Evolutionary conservation across 768 basidiomycete species (phyloP).

Genomic region (Mycena crocata): DNA sequence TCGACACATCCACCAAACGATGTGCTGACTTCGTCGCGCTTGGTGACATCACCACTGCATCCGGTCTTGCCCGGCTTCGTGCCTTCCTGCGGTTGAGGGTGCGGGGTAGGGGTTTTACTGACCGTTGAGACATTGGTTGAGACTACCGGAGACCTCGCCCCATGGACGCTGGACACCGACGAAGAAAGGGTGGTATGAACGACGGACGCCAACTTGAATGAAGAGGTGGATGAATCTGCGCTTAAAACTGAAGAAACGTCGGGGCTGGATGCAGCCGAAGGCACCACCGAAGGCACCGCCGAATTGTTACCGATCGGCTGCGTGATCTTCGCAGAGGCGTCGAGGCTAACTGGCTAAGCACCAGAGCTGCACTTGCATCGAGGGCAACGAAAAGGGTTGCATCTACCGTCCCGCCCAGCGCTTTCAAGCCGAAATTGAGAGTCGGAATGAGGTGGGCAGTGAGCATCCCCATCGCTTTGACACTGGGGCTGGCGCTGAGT

Average conservation of each 20-base stretch:
- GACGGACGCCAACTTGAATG: not conserved
- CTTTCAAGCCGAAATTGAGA: conserved; percentile 39
- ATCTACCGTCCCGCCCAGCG: conserved; percentile 24
- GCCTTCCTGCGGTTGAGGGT: not conserved
- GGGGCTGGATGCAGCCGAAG: not conserved
- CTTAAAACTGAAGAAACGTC: not conserved
- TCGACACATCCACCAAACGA: not conserved
- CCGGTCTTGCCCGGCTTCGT: not conserved
- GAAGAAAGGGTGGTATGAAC: not conserved
- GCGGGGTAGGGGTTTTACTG: too few species aligned
- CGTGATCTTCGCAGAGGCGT: not conserved
- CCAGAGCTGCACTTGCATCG: not conserved
- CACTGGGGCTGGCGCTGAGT: conserved; percentile 40
- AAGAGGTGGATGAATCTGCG: not conserved
- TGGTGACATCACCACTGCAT: not conserved
- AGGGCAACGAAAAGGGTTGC: not conserved
- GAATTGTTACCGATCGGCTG: not conserved
- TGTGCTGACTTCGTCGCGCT: not conserved
- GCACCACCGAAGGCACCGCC: not conserved
- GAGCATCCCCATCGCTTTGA: conserved; percentile 38
- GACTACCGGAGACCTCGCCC: too few species aligned
- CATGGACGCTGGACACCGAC: too few species aligned
- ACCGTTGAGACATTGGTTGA: too few species aligned
- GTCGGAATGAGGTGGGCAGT: conserved; percentile 45
- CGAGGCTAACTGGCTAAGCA: not conserved